A percentile compares a stretch with the other conserved stretches of the same genome.
Conservation (phyloP, 352 stramenopile genomes). For the Pythium brachiatum region DNA sequence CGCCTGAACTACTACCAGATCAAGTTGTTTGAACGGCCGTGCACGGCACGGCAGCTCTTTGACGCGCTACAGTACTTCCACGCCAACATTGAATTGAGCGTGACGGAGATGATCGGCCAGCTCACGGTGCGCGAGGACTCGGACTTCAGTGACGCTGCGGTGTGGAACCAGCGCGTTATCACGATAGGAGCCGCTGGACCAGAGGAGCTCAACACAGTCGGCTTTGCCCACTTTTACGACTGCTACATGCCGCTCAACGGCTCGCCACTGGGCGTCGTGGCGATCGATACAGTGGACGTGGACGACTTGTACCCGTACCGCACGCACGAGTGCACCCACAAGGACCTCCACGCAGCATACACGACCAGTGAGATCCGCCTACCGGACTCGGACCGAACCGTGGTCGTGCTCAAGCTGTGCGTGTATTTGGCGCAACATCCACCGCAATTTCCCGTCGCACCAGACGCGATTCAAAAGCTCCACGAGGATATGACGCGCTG, state of each 20-base stretch:
- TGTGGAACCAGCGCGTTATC: conserved; percentile 43
- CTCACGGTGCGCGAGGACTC: conserved; percentile 53
- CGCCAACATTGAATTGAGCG: conserved; percentile 50
- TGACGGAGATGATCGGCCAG: conserved; percentile 49
- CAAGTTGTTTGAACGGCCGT: conserved; percentile 33
- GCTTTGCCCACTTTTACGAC: conserved; percentile 32
- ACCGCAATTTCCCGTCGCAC: conserved; percentile 13
- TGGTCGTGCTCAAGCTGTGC: conserved; percentile 17
- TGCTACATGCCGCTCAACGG: conserved; percentile 16
- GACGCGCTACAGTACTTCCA: conserved; percentile 42
- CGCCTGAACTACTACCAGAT: conserved; percentile 9
- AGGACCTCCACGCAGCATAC: conserved; percentile 26
- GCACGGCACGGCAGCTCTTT: conserved; percentile 40
- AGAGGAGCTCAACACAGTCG: conserved; percentile 24
- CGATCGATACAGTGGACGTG: conserved; percentile 36
- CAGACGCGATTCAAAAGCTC: not conserved
- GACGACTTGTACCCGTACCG: conserved; percentile 52
- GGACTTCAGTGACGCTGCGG: conserved; percentile 27
- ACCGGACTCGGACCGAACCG: not conserved
- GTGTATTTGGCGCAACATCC: conserved; percentile 12
- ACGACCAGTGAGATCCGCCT: conserved; percentile 12
- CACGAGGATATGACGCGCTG: not conserved
- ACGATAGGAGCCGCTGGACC: conserved; percentile 20
- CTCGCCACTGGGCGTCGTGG: conserved; percentile 30
- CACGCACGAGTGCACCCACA: conserved; percentile 27